phyloP scores from a whole-genome alignment of 148 eudicot species.

The Tetragonia tetragonoides region DNA sequence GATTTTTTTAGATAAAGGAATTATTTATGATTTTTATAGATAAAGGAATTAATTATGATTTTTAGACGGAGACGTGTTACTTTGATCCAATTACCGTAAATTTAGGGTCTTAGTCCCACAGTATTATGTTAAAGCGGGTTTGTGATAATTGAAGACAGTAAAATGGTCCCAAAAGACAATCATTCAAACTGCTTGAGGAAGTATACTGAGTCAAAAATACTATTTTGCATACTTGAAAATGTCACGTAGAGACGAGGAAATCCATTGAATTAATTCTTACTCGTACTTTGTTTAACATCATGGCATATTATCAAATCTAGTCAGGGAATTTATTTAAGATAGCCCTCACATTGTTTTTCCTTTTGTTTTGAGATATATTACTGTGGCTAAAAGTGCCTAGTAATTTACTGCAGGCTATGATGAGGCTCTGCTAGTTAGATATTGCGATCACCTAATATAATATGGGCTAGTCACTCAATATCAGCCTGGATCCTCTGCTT shows the following conservation, averaged over 20 bases:
- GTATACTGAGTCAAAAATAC: not conserved
- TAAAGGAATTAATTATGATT: not conserved
- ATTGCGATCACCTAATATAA: conserved; percentile 28
- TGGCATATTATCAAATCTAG: not conserved
- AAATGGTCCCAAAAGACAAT: not conserved
- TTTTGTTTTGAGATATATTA: conserved; percentile 10
- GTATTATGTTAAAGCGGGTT: not conserved
- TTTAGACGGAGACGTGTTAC: not conserved
- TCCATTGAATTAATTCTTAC: not conserved
- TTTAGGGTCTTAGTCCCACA: not conserved
- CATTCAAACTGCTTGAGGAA: not conserved
- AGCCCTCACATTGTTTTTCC: not conserved
- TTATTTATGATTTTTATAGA: not conserved
- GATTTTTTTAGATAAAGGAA: conserved; percentile 1
- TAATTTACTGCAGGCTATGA: conserved; percentile 31
- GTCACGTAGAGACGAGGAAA: not conserved
- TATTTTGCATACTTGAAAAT: not conserved
- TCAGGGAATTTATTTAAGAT: not conserved
- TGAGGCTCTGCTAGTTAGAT: conserved; percentile 30
- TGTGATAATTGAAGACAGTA: not conserved
- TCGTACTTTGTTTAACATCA: not conserved
- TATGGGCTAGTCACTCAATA: conserved; percentile 37
- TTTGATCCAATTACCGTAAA: conserved; percentile 5
- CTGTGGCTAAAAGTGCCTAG: conserved; percentile 24
- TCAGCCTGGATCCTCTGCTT: conserved; percentile 28